Percentiles rank a stretch among this genome's conserved stretches.
Evolutionary conservation across 2,329 filamentous ascomycete genomes (phyloP).

Genomic region (Malbranchea cinnamomea): DNA sequence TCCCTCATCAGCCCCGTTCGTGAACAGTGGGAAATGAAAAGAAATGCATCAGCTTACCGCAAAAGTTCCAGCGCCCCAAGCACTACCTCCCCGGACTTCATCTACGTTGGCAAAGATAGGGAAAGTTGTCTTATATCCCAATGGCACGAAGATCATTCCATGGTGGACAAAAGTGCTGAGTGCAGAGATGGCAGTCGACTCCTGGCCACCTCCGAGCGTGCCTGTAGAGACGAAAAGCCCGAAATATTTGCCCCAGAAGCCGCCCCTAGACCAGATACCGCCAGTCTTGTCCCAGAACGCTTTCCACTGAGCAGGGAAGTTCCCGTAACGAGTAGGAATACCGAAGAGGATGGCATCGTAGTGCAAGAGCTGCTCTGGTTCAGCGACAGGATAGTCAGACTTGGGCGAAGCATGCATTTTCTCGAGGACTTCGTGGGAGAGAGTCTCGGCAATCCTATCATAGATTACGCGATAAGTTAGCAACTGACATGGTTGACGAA

Average conservation of each 20-base stretch:
- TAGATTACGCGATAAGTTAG: no score
- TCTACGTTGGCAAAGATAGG: slow-evolving; percentile 50
- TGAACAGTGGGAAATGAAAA: not conserved
- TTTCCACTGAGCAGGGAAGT: slow-evolving; percentile 96
- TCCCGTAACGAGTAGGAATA: slow-evolving; percentile 90
- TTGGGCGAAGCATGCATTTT: slow-evolving; percentile 90
- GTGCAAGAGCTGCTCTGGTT: slow-evolving; percentile 45
- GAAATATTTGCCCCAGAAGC: slow-evolving; percentile 74
- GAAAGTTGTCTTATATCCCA: slow-evolving; percentile 79
- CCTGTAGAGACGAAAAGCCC: slow-evolving; percentile 85
- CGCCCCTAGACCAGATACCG: slow-evolving; percentile 64
- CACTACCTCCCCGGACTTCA: slow-evolving; percentile 72
- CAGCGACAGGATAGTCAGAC: slow-evolving; percentile 48
- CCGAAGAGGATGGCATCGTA: slow-evolving; percentile 90
- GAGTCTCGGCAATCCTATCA: slow-evolving; percentile 69
- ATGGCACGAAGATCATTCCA: slow-evolving; percentile 89
- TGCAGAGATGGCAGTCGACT: slow-evolving; percentile 64
- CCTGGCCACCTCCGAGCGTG: slow-evolving; percentile 76
- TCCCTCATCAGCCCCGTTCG: slow-evolving; percentile 6
- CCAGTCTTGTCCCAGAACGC: slow-evolving; percentile 73
- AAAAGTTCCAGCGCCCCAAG: slow-evolving; percentile 94
- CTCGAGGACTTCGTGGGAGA: slow-evolving; percentile 61
- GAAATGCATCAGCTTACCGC: slow-evolving; percentile 34
- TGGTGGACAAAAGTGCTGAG: slow-evolving; percentile 85
- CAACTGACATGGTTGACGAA: no score